phyloP scores from a whole-genome alignment of 139 green algal species.

The Volvox reticuliferus region DNA sequence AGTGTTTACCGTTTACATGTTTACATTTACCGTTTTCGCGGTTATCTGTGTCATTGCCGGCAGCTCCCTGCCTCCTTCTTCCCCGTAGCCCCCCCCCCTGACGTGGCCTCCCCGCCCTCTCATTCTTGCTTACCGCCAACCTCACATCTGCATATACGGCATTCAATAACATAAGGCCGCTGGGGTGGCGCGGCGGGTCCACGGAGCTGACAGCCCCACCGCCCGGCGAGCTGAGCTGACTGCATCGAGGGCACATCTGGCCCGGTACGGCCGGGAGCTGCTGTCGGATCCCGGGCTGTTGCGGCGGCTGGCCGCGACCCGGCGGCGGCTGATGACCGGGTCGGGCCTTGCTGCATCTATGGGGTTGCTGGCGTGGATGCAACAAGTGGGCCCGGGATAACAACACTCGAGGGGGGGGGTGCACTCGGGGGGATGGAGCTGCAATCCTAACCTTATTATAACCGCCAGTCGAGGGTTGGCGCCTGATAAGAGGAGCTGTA shows the following conservation, averaged over 20 bases:
- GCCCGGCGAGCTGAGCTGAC: constrained; percentile 37
- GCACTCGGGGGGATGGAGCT: no score
- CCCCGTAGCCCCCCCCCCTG: no score
- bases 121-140: background rate
- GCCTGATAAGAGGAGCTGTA: no score
- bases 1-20: no score
- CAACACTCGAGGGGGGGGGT: no score
- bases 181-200: constrained; percentile 31
- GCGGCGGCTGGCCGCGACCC: background rate
- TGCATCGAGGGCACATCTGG: constrained; percentile 41
- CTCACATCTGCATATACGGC: background rate
- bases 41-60: no score
- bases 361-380: constrained; percentile 13
- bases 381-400: background rate
- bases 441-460: no score
- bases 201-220: constrained; percentile 1
- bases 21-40: no score
- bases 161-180: background rate
- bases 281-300: constrained; percentile 10
- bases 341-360: background rate
- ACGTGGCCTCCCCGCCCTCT: background rate
- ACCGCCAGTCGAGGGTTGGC: no score
- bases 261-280: constrained; percentile 37
- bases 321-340: constrained; percentile 6
- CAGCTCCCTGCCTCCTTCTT: background rate